Evolutionary conservation across 1,139 yeast genomes (phyloP).

Genomic region (Protomyces inundatus): DNA sequence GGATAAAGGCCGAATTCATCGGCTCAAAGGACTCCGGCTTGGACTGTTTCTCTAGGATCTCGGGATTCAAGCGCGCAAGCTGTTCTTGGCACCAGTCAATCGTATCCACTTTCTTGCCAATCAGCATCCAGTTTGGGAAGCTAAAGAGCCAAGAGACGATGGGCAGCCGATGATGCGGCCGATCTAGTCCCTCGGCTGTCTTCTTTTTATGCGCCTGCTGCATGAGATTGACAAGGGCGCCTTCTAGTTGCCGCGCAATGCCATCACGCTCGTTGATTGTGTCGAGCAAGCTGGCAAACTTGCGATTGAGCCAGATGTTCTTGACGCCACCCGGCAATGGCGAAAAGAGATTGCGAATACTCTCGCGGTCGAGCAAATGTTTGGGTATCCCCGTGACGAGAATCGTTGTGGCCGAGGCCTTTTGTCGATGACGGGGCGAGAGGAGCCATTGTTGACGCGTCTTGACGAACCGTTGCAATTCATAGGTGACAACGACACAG

Average conservation of each 20-base stretch:
- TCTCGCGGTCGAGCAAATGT: slow-evolving; percentile 56
- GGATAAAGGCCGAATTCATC: slow-evolving; percentile 66
- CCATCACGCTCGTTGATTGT: slow-evolving; percentile 58
- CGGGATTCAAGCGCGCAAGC: slow-evolving; percentile 61
- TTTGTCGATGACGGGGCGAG: slow-evolving; percentile 63
- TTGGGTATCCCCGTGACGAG: slow-evolving; percentile 80
- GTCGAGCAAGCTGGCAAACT: slow-evolving; percentile 53
- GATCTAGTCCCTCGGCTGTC: slow-evolving; percentile 41
- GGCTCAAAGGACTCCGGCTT: slow-evolving; percentile 50
- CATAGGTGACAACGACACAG: slow-evolving; percentile 70
- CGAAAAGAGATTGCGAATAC: slow-evolving; percentile 56
- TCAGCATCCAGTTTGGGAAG: slow-evolving; percentile 41
- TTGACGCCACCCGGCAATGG: slow-evolving; percentile 52
- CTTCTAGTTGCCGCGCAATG: slow-evolving; percentile 63
- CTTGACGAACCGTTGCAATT: slow-evolving; percentile 70
- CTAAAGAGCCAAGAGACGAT: slow-evolving; percentile 36
- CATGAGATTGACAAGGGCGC: slow-evolving; percentile 58
- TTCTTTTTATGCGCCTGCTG: slow-evolving; percentile 59
- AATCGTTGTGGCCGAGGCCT: slow-evolving; percentile 58
- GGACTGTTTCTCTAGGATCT: slow-evolving; percentile 42
- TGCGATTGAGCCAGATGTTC: slow-evolving; percentile 70
- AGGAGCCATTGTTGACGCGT: slow-evolving; percentile 78
- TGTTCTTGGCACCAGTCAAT: slow-evolving; percentile 64
- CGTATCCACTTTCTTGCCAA: slow-evolving; percentile 83
- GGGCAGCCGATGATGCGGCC: slow-evolving; percentile 64